phyloP scores from a whole-genome alignment of 148 eudicot genomes.

The Rhododendron ferrugineum region DNA sequence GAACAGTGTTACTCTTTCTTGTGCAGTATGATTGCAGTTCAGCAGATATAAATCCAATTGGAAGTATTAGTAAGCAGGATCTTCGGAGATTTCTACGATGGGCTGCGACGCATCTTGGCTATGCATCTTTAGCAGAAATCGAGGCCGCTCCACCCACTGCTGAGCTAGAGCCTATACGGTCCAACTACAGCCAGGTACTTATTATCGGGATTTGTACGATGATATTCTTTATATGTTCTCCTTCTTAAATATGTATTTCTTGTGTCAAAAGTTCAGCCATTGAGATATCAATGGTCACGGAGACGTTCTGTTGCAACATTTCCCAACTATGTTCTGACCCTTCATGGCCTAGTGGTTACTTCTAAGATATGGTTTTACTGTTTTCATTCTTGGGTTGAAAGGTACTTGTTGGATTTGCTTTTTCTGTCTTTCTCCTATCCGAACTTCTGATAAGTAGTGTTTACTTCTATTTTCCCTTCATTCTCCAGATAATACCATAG shows the following conservation, averaged over 20 bases:
- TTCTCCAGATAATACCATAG: background rate
- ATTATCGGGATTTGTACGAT: background rate
- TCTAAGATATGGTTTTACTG: background rate
- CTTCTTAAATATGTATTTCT: background rate
- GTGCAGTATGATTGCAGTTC: slow-evolving; percentile 95
- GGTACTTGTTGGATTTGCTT: background rate
- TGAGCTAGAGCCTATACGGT: slow-evolving; percentile 92
- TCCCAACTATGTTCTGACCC: background rate
- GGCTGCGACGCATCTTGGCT: slow-evolving; percentile 86
- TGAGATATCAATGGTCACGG: background rate
- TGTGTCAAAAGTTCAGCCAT: background rate
- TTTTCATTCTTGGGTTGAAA: background rate
- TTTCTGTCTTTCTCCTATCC: background rate
- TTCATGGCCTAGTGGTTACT: background rate
- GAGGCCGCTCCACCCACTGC: slow-evolving; percentile 99
- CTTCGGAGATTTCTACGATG: slow-evolving; percentile 76
- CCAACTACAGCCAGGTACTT: slow-evolving; percentile 78
- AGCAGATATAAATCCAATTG: slow-evolving; percentile 97
- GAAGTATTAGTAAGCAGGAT: slow-evolving; percentile 93
- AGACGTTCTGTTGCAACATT: background rate
- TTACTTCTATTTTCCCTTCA: background rate
- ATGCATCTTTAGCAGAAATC: slow-evolving; percentile 69
- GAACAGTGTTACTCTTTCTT: background rate
- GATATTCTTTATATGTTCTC: background rate
- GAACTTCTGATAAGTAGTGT: background rate